Evolutionary conservation across 2,329 filamentous ascomycete species (phyloP), one percentile per base, ranked within the genome.

Genomic region (Fusarium zealandicum): DNA sequence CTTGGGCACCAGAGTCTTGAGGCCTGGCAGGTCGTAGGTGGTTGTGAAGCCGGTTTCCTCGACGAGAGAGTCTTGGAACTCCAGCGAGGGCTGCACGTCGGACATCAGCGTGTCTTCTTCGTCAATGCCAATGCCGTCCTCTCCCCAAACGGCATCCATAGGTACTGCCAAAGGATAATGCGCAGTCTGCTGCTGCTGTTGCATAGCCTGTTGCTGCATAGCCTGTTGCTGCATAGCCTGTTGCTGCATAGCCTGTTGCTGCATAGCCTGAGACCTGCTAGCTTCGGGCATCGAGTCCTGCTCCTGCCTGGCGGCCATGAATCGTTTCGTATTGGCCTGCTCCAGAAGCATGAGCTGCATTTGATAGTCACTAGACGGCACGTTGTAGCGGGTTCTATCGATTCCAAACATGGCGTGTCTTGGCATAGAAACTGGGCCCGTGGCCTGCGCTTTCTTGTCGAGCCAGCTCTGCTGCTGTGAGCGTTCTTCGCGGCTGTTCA

Each of bases 331-430:
- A 67, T 93, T 93, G 74, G 93, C 90, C 73, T 93, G 90, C 73
- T 93, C 90, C 7, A 93, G 80, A 32, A 93, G 75, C 90, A 93
- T 93, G 69, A 93, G 76, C 72, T 93, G 90, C 89, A 91, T 92
- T 76, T 93, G 90, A 66, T 93, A 93, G 71, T 93, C 90, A 11
- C 9, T 35, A 35, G n/a, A 9, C 6, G 4, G 11, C 14, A 6
- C 16, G n/a, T 6, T 25, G 22, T 5, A 3, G 22, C 22, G n/a
- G n/a, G n/a, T 16, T 16, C 11, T 16, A 10, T 36, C 30, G 9
- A 47, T 12, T 11, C 59, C 59, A 28, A 62, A 63, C 42, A 49
- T 56, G 9, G 43, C 47, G 22, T 20, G 36, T 18, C 51, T 53
- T 6, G 40, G 39, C 8, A 44, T 46, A 4, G 32, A 17, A 8